phyloP scores from a whole-genome alignment of 805 yeast genomes.

The Starmerella gropengiesseri region DNA sequence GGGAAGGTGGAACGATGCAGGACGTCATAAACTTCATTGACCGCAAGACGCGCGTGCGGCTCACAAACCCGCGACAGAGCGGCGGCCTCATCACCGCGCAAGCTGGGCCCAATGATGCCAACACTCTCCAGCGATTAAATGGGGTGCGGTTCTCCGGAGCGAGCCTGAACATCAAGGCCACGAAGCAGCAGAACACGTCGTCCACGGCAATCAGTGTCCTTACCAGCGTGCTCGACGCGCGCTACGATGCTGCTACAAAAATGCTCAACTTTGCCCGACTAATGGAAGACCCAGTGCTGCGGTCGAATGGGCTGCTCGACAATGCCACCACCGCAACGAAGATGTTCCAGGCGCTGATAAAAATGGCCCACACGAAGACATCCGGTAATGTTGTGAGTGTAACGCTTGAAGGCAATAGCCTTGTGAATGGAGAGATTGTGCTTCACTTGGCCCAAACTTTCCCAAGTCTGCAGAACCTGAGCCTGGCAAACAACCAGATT shows the following conservation, averaged over 20 bases:
- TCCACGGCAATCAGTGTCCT: constrained; percentile 48
- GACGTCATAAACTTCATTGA: constrained; percentile 61
- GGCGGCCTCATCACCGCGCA: constrained; percentile 50
- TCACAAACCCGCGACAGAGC: constrained; percentile 45
- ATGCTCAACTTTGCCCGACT: constrained; percentile 61
- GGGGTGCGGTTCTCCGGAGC: constrained; percentile 81
- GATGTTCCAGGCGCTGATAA: constrained; percentile 83
- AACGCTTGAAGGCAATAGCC: constrained; percentile 39
- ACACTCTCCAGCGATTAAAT: constrained; percentile 45
- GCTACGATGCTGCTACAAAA: constrained; percentile 56
- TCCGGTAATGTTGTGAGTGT: constrained; percentile 48
- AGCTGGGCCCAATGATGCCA: constrained; percentile 50
- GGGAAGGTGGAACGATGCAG: constrained; percentile 67
- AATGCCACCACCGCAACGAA: constrained; percentile 56
- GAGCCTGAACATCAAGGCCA: constrained; percentile 43
- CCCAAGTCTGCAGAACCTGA: constrained; percentile 67
- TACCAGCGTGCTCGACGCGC: constrained; percentile 45
- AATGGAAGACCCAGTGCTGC: constrained; percentile 51
- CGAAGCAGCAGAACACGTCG: constrained; percentile 7
- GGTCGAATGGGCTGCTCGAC: constrained; percentile 53
- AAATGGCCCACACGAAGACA: constrained; percentile 51
- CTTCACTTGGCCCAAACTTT: constrained; percentile 58
- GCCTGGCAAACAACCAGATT: constrained; percentile 67
- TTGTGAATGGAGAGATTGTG: constrained; percentile 50
- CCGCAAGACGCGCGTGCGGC: constrained; percentile 49